Evolutionary conservation across 352 stramenopile genomes (phyloP).

Genomic region (Saprolegnia diclina): DNA sequence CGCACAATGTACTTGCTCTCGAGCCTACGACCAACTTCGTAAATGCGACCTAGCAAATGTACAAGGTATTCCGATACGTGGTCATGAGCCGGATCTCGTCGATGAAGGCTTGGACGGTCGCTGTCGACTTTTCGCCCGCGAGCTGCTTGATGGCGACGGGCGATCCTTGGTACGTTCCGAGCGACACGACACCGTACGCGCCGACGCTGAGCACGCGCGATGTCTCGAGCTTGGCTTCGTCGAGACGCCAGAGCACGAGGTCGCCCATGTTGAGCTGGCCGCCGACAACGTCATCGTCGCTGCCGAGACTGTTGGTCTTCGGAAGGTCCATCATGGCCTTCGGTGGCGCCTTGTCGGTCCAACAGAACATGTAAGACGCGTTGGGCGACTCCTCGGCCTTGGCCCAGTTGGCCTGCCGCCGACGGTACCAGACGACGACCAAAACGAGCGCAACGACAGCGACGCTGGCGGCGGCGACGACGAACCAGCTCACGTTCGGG

Average conservation of each 20-base stretch:
- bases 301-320: background rate
- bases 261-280: conserved; percentile 18
- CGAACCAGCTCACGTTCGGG: background rate
- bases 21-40: background rate
- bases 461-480: background rate
- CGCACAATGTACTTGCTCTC: background rate
- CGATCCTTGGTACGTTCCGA: background rate
- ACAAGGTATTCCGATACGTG: conserved; percentile 15
- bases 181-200: background rate
- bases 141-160: conserved; percentile 13
- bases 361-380: background rate
- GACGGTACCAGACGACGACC: background rate
- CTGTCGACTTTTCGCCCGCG: background rate
- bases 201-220: background rate
- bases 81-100: conserved; percentile 22
- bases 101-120: background rate
- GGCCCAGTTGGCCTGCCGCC: background rate
- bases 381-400: background rate
- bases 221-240: background rate
- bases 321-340: background rate
- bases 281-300: background rate
- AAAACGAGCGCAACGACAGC: background rate
- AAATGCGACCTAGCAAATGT: too few relatives aligned
- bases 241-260: conserved; percentile 5
- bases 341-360: background rate